Evolutionary conservation across 805 yeast genomes (phyloP), one percentile per base, ranked within the genome.

Genomic region (Myxozyma mucilagina): DNA sequence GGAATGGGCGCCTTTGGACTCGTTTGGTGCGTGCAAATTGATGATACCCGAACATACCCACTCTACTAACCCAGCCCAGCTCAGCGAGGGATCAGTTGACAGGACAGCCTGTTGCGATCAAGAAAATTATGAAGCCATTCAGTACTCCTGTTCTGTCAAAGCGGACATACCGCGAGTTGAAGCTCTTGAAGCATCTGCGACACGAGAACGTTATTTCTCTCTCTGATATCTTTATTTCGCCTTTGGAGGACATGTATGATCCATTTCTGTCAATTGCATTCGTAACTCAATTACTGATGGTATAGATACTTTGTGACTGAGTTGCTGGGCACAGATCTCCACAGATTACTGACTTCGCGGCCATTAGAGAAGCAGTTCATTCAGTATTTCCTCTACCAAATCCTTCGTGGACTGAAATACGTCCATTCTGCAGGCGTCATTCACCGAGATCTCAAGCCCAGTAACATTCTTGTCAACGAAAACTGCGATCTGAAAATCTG

Each of bases 1-100:
- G 99, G 99, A 0, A 94, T 94, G 99, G 99, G 99, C 31, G 99
- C 99, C 7, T 94, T 94, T 73, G 99, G 99, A 4, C 81, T 94
- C 18, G 99, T 94, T 43, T 94, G 99, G 71, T 68, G 64, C 34
- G 71, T 45, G 8, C 18, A 32, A 13, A 16, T 29, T 9, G 24
- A 38, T 9, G 24, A 38, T 18, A 8, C 34, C 24, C 47, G 31
- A 36, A 14, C 8, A 32, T 67, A 14, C n/a, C 34, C 24, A 36
- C 38, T 48, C 32, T 16, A 35, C 14, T 24, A 7, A 18, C 13
- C 31, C 36, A 16, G 8, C 47, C 10, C 45, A 68, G 72, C 73
- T 90, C 97, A 8, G 99, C 99, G 1, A 84, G 87, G 59, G 99
- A 94, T 75, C 89, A 87, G 68, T 82, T 92, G 63, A 91, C 97